Evolutionary conservation across 495 filamentous ascomycete genomes (phyloP).

Genomic region (Penicillium pulvis): DNA sequence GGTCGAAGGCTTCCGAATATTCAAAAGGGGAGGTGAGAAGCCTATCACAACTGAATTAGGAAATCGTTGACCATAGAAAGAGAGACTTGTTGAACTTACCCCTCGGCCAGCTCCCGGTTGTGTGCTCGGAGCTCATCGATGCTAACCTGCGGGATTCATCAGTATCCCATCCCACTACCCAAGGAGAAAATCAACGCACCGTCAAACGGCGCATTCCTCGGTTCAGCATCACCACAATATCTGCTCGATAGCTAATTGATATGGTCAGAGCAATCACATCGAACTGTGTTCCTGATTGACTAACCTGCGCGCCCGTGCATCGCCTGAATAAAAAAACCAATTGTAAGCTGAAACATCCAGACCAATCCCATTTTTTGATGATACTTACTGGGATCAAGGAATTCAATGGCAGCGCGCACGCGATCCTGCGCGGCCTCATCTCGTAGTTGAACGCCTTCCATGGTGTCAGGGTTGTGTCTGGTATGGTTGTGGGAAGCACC

Average conservation of each 20-base stretch:
- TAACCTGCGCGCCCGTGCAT: constrained; percentile 62
- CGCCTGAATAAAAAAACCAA: constrained; percentile 32
- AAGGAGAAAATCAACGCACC: constrained; percentile 37
- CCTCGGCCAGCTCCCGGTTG: constrained; percentile 85
- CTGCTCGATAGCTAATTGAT: constrained; percentile 66
- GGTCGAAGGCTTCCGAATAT: constrained; percentile 81
- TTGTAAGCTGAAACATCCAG: constrained; percentile 22
- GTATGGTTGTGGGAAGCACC: constrained; percentile 15
- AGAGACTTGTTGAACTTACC: constrained; percentile 46
- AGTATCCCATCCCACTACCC: constrained; percentile 13
- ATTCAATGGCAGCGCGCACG: constrained; percentile 77
- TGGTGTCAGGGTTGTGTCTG: constrained; percentile 36
- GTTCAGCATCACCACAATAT: constrained; percentile 92
- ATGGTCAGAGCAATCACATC: constrained; percentile 19
- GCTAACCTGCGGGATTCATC: constrained; percentile 63
- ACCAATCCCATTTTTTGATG: not conserved
- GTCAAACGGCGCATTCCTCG: constrained; percentile 73
- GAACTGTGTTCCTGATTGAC: constrained; percentile 11
- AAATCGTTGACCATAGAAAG: too few species aligned
- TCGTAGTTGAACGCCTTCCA: constrained; percentile 73
- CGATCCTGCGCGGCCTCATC: constrained; percentile 83
- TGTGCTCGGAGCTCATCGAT: constrained; percentile 93
- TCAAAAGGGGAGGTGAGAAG: constrained; percentile 87
- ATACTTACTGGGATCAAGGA: constrained; percentile 79
- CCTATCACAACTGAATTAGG: constrained; percentile 40